Percentiles rank a stretch among this genome's conserved stretches.
These are phyloP conservation scores for Sclerotinia subarctica DNA, from an alignment of 2,329 filamentous ascomycete species.

Conservation along the genomic window DNA sequence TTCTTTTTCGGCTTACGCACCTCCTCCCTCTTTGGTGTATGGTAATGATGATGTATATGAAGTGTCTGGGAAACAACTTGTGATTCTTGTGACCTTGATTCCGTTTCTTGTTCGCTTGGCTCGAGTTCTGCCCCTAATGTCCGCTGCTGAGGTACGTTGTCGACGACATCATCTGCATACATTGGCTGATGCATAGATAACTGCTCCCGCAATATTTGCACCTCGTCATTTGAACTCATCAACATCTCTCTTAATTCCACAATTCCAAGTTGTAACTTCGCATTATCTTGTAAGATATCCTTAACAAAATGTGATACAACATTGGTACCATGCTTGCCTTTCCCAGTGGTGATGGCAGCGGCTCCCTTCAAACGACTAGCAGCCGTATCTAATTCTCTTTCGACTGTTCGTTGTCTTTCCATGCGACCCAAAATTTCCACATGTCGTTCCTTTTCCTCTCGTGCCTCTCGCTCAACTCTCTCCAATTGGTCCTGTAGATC, in stretches of 20 bases:
- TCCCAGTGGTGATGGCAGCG: conserved; percentile 57
- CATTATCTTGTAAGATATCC: conserved; percentile 92
- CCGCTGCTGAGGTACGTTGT: conserved; percentile 42
- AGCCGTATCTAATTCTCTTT: conserved; percentile 75
- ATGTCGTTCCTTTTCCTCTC: conserved; percentile 77
- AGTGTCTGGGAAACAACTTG: conserved; percentile 63
- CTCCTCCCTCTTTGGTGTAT: conserved; percentile 63
- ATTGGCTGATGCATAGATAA: conserved; percentile 74
- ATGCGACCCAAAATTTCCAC: conserved; percentile 76
- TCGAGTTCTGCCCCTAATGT: conserved; percentile 72
- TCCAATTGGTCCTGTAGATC: conserved; percentile 86
- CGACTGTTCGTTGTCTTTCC: conserved; percentile 77
- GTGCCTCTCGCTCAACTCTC: conserved; percentile 78
- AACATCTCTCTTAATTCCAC: conserved; percentile 89
- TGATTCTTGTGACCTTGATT: conserved; percentile 26
- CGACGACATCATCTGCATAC: conserved; percentile 40
- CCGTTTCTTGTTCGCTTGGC: conserved; percentile 41
- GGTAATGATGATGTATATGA: conserved; percentile 94
- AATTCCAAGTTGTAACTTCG: conserved; percentile 87
- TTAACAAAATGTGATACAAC: conserved; percentile 96
- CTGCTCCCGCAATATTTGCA: conserved; percentile 80
- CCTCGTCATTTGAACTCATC: conserved; percentile 88
- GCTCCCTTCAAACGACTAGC: conserved; percentile 78
- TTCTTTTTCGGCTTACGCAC: conserved; percentile 67
- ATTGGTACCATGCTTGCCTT: conserved; percentile 56